Conservation (phyloP, 129 eudicot genomes). For the Flaveria bidentis region DNA sequence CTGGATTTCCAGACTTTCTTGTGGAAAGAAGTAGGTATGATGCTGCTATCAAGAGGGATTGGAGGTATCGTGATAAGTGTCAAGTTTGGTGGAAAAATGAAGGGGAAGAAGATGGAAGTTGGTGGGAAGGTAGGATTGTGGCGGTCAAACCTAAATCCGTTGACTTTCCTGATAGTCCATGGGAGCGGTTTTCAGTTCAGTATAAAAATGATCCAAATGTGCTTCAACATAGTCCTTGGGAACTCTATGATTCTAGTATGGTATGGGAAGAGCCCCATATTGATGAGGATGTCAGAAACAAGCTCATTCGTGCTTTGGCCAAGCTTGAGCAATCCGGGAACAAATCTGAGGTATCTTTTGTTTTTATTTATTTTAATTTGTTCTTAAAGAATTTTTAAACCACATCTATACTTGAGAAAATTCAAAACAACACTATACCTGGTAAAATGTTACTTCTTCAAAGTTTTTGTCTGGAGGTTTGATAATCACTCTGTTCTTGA, state of each 20-base stretch:
- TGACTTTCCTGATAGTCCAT: constrained; percentile 91
- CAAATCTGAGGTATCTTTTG: constrained; percentile 49
- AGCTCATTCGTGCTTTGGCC: constrained; percentile 53
- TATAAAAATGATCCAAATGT: constrained; percentile 69
- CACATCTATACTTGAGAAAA: neutral
- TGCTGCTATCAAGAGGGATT: constrained; percentile 71
- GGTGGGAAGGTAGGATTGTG: constrained; percentile 86
- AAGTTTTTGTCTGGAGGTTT: neutral
- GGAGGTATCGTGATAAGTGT: constrained; percentile 83
- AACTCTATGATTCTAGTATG: constrained; percentile 59
- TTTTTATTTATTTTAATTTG: neutral
- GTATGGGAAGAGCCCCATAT: constrained; percentile 77
- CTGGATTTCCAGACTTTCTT: constrained; percentile 81
- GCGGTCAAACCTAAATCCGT: constrained; percentile 62
- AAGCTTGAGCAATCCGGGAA: constrained; percentile 68
- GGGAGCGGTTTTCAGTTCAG: constrained; percentile 79
- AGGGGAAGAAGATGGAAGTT: constrained; percentile 66
- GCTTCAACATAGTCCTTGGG: constrained; percentile 95
- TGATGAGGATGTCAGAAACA: constrained; percentile 51
- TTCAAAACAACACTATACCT: neutral
- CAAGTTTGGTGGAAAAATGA: constrained; percentile 93
- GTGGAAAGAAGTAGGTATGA: constrained; percentile 86
- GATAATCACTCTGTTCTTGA: constrained; percentile 2
- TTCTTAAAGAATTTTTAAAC: neutral
- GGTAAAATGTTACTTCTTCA: neutral